Base-by-base conservation (phyloP, 495 filamentous ascomycete species). In the Hypoxylon fuscum region DNA sequence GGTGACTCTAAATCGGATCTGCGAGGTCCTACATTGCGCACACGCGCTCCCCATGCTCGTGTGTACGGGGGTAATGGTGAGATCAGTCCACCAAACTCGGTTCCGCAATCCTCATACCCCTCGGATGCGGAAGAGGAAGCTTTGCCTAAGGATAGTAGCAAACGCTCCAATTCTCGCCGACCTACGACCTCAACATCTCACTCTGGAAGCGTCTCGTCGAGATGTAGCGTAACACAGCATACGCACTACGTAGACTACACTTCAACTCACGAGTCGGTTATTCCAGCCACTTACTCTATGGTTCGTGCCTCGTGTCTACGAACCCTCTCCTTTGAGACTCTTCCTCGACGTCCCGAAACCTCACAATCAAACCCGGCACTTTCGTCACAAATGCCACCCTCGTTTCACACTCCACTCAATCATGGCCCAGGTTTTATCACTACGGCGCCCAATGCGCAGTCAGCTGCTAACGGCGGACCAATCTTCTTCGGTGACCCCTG, bases 171-270 rank as follows among this genome's bases (percentile, higher is more conserved):
- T 20, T 57, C 55, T 5, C 68, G 51, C 18, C 70, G 70, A 12
- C 68, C 65, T 17, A 63, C 64, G 15, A 70, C 68, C 5, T 72
- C 69, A 10, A 68, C 77, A 0, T 80, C 78, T 0, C 76, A 74
- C n/a, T 80, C 78, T n/a, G n/a, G n/a, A 20, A 83, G 72, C 45
- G 69, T 68, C 27, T 79, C 77, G 34, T 80, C 79, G 17, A 68
- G 66, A 52, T 74, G 69, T 18, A 74, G 64, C 55, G 70, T 77
- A 21, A 88, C 91, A 69, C 83, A 83, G 14, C 93, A 97, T 68
- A 87, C 85, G 1, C 93, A 97, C 68, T 89, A 88, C 35, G 76
- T 96, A 32, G 92, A 91, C 71, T 97, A 95, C 70, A 87, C 93
- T 32, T 93, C 93, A 1, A 91, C 90, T 1, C 88, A 90, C 62